Base-by-base conservation (phyloP, 2,329 filamentous ascomycete species). In the Colletotrichum abscissum region DNA sequence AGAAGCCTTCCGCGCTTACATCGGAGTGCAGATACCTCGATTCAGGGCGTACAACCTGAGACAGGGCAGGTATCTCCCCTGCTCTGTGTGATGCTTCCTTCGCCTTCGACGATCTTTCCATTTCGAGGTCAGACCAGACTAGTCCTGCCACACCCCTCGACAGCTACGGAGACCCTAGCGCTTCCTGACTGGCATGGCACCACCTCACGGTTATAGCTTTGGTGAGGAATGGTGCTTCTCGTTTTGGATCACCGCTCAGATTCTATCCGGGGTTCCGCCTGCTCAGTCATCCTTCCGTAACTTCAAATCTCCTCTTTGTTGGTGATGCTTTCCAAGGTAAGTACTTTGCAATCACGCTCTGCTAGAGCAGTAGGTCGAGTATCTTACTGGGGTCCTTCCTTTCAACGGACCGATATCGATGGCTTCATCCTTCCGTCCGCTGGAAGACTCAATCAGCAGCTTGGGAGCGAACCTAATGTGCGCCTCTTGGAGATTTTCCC, bases 31-130 rank as follows among this genome's bases (percentile, higher is more conserved):
- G 42, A n/a, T 49, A 49, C 42, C 42, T 49, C 42, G 19, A n/a
- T 11, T 8, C 42, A 49, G 42, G 42, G 42, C 42, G 42, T 22
- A 49, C 19, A 49, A 11, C 7, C 19, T n/a, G 42, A 49, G 19
- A 49, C 16, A 49, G 42, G 19, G 42, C 19, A 49, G 42, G 42
- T 49, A 22, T 49, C 19, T 49, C 19, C 42, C 42, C 19, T 49
- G 42, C 42, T 49, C 19, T 24, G 22, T 56, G 54, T 56, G n/a
- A 56, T 28, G 54, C 22, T 56, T 56, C 54, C 54, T 56, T 56
- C 54, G 54, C 54, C 54, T 56, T 56, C 54, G 54, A 56, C 22
- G 54, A 56, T 56, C 54, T 56, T 56, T 56, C 54, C 54, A 56
- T 56, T 56, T n/a, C 54, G 11, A 49, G 42, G 3, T 49, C 42